A percentile compares a stretch with the other conserved stretches of the same genome.
These are phyloP conservation scores for Hygrocybe coccinea DNA, from an alignment of 768 basidiomycete genomes.

Conservation along the genomic window DNA sequence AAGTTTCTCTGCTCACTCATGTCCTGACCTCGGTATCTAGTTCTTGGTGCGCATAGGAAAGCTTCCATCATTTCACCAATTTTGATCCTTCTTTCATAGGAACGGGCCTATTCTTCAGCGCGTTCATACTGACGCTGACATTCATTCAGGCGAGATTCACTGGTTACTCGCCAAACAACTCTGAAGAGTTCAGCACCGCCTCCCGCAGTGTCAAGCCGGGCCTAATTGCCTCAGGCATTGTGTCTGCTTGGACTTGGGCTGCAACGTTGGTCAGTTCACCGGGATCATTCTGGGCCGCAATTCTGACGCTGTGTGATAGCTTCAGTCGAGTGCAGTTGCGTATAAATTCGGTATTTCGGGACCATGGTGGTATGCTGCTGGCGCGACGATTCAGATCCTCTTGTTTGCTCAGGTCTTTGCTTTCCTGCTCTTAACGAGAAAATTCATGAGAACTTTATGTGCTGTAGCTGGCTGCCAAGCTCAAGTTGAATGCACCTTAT, in stretches of 20 bases:
- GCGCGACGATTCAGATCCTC: conserved; percentile 80
- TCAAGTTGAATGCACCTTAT: conserved; percentile 86
- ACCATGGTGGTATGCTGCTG: conserved; percentile 89
- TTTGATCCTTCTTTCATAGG: neutral
- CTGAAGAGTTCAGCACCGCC: conserved; percentile 81
- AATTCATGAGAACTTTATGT: neutral
- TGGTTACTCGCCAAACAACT: conserved; percentile 66
- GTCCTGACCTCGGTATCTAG: neutral
- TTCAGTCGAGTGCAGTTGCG: conserved; percentile 78
- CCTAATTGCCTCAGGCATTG: conserved; percentile 87
- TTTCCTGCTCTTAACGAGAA: neutral
- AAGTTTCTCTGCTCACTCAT: neutral
- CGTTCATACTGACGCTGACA: conserved; percentile 72
- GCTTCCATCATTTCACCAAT: neutral
- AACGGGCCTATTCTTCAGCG: conserved; percentile 84
- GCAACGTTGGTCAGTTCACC: conserved; percentile 54
- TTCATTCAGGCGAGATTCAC: conserved; percentile 83
- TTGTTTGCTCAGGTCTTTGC: conserved; percentile 71
- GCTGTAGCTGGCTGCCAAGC: conserved; percentile 77
- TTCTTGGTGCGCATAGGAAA: neutral
- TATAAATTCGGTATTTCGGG: conserved; percentile 84
- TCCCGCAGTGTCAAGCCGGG: conserved; percentile 85
- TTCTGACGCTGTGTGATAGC: conserved; percentile 22
- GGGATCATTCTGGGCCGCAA: neutral
- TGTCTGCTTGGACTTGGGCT: conserved; percentile 88